Evolutionary conservation across 306 rosid genomes (phyloP), one percentile per base, ranked within the genome.

Genomic region (Canavalia gladiata): DNA sequence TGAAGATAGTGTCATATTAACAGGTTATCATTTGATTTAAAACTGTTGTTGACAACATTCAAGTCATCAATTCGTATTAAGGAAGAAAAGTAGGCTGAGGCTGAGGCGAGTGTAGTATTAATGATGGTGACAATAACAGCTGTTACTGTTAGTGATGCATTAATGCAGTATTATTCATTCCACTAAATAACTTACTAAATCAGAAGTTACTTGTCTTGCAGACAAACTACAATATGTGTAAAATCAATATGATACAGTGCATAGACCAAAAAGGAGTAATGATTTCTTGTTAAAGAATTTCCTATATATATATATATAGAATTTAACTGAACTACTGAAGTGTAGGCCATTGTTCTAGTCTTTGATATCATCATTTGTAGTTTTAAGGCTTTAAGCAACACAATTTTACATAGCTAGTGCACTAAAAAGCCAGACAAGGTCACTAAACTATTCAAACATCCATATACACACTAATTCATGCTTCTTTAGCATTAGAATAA

Each of bases 1-100:
- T 81, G 74, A 50, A 18, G 49, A 31, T 1, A 62, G 37, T 62
- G 28, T 62, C 60, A 30, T 75, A 42, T 47, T 63, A 63, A 63
- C 41, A 9, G 35, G 37, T 30, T 72, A 11, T 35, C 54, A 37
- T 58, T 39, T 72, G 67, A 49, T 45, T 30, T 18, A 0, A 29
- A 63, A 50, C 56, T 29, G 7, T 13, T 10, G 1, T 39, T 29
- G 47, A 72, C 33, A 59, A 62, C 46, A 64, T 33, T 47, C 64
- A 2, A 68, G 67, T 39, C 33, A 63, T 71, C 65, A 50, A n/a
- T 60, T 2, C 29, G 28, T 29, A 30, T 62, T 29, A 30, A 39
- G 59, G 74, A 41, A 63, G 41, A 52, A 64, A 54, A 52, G 4
- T 72, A 50, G 45, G 65, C 2, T 34, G 49, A 45, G 46, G 43